Conservation (phyloP, 495 filamentous ascomycete species). For the Diplogelasinospora grovesii region DNA sequence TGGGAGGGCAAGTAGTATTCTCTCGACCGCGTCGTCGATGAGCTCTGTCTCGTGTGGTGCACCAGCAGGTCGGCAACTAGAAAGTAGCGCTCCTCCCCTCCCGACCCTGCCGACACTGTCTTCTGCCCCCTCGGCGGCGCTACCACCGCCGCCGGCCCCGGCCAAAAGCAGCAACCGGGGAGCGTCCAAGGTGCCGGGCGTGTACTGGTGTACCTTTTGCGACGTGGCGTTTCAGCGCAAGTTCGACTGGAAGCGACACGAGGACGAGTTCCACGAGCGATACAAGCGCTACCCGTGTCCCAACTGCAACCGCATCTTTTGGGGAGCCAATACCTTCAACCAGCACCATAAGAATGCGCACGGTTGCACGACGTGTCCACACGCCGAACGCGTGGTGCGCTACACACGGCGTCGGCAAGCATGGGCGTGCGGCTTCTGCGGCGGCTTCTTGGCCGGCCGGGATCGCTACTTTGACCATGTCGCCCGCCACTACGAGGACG, state of each 20-base stretch:
- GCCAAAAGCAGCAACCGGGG: conserved; percentile 24
- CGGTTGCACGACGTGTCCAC: conserved; percentile 43
- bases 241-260: conserved; percentile 48
- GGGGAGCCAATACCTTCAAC: conserved; percentile 45
- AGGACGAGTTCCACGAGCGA: conserved; percentile 48
- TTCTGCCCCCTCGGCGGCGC: conserved; percentile 1
- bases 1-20: conserved; percentile 24
- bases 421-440: conserved; percentile 45
- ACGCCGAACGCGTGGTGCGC: conserved; percentile 39
- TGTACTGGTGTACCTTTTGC: conserved; percentile 48
- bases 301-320: conserved; percentile 43
- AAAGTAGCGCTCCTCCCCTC: conserved; percentile 12
- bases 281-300: conserved; percentile 45
- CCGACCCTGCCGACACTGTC: conserved; percentile 7
- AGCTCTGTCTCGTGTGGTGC: conserved; percentile 28
- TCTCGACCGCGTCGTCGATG: conserved; percentile 22
- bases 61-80: conserved; percentile 6
- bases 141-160: neutral
- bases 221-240: conserved; percentile 45
- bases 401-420: conserved; percentile 28
- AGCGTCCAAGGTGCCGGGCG: conserved; percentile 24
- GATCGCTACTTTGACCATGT: conserved; percentile 48
- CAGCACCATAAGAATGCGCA: conserved; percentile 47
- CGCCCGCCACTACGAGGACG: conserved; percentile 42
- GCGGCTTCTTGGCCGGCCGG: conserved; percentile 37